phyloP scores from a whole-genome alignment of 2,329 filamentous ascomycete species.

The Pseudopithomyces chartarum region DNA sequence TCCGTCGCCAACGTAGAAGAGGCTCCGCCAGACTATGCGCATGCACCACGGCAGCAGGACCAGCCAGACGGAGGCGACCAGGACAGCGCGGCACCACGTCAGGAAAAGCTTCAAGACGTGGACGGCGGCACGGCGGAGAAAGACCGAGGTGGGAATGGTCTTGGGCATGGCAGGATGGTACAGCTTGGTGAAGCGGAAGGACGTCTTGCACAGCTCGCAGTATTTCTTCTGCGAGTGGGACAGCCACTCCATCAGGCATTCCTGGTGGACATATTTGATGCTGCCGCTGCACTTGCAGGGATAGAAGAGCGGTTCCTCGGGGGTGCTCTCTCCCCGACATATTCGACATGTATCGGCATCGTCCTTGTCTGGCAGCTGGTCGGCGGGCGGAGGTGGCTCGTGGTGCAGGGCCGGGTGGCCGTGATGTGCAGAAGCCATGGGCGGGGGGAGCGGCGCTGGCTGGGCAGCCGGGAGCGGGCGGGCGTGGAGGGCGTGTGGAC shows the following conservation, averaged over 20 bases:
- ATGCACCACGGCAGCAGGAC: conserved; percentile 88
- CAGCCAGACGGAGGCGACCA: conserved; percentile 88
- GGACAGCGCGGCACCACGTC: conserved; percentile 75
- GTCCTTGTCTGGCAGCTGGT: conserved; percentile 35
- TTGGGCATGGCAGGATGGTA: conserved; percentile 94
- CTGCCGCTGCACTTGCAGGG: conserved; percentile 99
- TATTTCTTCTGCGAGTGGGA: conserved; percentile 99
- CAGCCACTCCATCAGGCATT: conserved; percentile 98
- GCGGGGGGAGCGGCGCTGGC: neutral
- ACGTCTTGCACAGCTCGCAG: conserved; percentile 98
- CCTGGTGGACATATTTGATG: conserved; percentile 98
- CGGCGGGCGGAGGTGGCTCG: conserved; percentile 45
- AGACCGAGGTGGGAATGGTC: conserved; percentile 78
- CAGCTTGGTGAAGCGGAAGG: conserved; percentile 96
- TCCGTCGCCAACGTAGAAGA: conserved; percentile 93
- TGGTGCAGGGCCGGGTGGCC: conserved; percentile 51
- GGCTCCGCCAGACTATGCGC: conserved; percentile 86
- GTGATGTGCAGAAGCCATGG: conserved; percentile 1
- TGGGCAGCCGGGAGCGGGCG: neutral
- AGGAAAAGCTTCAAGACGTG: conserved; percentile 74
- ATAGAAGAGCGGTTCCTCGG: conserved; percentile 87
- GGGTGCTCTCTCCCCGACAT: conserved; percentile 85
- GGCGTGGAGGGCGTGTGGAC: neutral
- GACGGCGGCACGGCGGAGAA: conserved; percentile 75
- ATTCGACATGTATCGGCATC: conserved; percentile 92